A percentile compares a stretch with the other conserved stretches of the same genome.
Conservation (phyloP, 2,329 filamentous ascomycete species). For the Zymoseptoria tritici region DNA sequence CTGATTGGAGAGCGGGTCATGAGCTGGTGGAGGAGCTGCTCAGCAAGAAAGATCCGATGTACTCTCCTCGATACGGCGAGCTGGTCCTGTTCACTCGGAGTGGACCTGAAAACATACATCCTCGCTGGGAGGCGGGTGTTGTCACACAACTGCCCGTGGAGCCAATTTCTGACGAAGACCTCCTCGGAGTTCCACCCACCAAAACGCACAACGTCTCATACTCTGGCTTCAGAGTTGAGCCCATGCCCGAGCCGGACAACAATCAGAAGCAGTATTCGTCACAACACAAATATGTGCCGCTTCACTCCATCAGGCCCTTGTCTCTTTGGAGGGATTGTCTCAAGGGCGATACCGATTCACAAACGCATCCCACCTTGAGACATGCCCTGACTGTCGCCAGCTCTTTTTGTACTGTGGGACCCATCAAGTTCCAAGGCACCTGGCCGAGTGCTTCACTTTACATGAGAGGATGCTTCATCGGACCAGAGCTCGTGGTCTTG, state of each 20-base stretch:
- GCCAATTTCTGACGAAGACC: conserved; percentile 37
- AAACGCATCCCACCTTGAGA: conserved; percentile 48
- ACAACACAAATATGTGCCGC: conserved; percentile 48
- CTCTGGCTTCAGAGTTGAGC: conserved; percentile 52
- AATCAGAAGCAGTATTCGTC: conserved; percentile 46
- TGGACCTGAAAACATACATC: conserved; percentile 27
- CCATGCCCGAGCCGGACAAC: conserved; percentile 42
- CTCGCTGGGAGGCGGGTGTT: conserved; percentile 51
- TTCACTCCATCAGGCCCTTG: conserved; percentile 50
- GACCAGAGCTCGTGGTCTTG: conserved; percentile 47
- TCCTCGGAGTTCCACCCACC: conserved; percentile 36
- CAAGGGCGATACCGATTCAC: conserved; percentile 30
- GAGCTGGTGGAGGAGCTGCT: conserved; percentile 37
- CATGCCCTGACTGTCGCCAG: conserved; percentile 48
- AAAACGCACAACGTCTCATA: conserved; percentile 39
- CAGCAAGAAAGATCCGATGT: conserved; percentile 39
- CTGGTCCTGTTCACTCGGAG: conserved; percentile 46
- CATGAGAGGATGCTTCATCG: conserved; percentile 49
- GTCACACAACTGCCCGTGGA: conserved; percentile 46
- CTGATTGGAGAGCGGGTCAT: conserved; percentile 51
- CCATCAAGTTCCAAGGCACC: conserved; percentile 44
- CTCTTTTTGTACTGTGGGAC: conserved; percentile 47
- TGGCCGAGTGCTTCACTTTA: conserved; percentile 51
- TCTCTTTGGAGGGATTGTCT: conserved; percentile 47
- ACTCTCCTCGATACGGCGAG: conserved; percentile 49